These are phyloP conservation scores for Panicum virgatum DNA, from an alignment of 202 grass and related monocot species.

Conservation along the genomic window DNA sequence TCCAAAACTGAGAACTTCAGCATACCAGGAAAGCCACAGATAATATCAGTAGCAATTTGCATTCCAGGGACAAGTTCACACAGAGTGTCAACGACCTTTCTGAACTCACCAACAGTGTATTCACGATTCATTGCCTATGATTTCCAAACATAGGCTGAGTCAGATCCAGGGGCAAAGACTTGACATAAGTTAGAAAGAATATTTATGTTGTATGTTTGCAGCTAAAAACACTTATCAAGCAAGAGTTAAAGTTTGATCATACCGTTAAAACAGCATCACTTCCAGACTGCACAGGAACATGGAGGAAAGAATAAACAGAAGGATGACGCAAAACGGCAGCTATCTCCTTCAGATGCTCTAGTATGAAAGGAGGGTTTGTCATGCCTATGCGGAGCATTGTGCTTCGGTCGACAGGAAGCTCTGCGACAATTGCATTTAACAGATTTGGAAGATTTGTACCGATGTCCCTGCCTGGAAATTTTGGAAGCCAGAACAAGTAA, in stretches of 20 bases:
- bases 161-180: background rate
- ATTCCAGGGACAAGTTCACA: constrained; percentile 88
- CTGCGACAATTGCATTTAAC: constrained; percentile 71
- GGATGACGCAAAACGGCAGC: constrained; percentile 77
- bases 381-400: constrained; percentile 97
- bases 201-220: background rate
- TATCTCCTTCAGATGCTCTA: constrained; percentile 99
- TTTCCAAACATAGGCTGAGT: constrained; percentile 2
- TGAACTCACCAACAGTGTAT: constrained; percentile 81
- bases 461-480: constrained; percentile 80
- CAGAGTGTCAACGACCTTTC: constrained; percentile 80
- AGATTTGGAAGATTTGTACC: constrained; percentile 88
- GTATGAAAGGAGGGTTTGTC: constrained; percentile 97
- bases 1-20: constrained; percentile 16
- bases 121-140: constrained; percentile 94
- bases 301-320: constrained; percentile 90
- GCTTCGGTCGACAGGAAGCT: constrained; percentile 84
- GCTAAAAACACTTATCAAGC: background rate
- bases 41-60: constrained; percentile 99
- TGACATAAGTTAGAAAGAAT: constrained; percentile 2
- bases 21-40: constrained; percentile 92
- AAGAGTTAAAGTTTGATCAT: constrained; percentile 36
- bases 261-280: constrained; percentile 84
- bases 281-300: constrained; percentile 93
- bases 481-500: constrained; percentile 5